Conservation (phyloP, 2,329 filamentous ascomycete species). For the Kalaharituber pfeilii region DNA sequence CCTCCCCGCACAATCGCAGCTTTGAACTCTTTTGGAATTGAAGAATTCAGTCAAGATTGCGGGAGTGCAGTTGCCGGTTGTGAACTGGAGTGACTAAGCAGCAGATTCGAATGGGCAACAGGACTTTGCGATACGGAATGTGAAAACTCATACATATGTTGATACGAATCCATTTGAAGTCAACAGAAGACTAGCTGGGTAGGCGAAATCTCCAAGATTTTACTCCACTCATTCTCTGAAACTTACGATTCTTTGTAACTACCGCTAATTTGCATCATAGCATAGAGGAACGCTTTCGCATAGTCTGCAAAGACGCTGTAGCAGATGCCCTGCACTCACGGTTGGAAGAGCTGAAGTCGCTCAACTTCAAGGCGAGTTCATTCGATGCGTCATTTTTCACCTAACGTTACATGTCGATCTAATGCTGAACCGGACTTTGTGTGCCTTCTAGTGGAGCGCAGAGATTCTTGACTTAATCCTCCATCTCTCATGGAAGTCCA, state of each 20-base stretch:
- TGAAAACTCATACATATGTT: slow-evolving; percentile 40
- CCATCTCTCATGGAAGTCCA: slow-evolving; percentile 63
- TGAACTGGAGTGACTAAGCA: too few species aligned
- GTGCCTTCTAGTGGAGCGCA: slow-evolving; percentile 44
- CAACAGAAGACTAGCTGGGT: slow-evolving; percentile 43
- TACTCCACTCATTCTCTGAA: too few species aligned
- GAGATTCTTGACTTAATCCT: slow-evolving; percentile 66
- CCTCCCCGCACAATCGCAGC: background rate
- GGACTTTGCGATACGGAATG: slow-evolving; percentile 35
- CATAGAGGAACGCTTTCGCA: slow-evolving; percentile 69
- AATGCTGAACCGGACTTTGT: slow-evolving; percentile 28
- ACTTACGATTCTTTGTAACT: too few species aligned
- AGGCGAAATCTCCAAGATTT: too few species aligned
- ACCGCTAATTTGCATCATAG: slow-evolving; percentile 3
- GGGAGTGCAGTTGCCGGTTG: too few species aligned
- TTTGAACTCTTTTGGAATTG: background rate
- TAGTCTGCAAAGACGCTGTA: slow-evolving; percentile 62
- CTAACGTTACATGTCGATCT: slow-evolving; percentile 10
- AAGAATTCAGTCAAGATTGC: too few species aligned
- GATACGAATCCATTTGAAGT: slow-evolving; percentile 64
- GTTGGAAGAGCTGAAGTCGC: slow-evolving; percentile 38
- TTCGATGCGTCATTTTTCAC: slow-evolving; percentile 25
- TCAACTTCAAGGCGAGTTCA: background rate
- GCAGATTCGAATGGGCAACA: too few species aligned
- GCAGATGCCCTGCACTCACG: slow-evolving; percentile 49